These are phyloP conservation scores for Trichoderma asperelloides DNA, from an alignment of 495 filamentous ascomycete genomes.

Conservation along the genomic window DNA sequence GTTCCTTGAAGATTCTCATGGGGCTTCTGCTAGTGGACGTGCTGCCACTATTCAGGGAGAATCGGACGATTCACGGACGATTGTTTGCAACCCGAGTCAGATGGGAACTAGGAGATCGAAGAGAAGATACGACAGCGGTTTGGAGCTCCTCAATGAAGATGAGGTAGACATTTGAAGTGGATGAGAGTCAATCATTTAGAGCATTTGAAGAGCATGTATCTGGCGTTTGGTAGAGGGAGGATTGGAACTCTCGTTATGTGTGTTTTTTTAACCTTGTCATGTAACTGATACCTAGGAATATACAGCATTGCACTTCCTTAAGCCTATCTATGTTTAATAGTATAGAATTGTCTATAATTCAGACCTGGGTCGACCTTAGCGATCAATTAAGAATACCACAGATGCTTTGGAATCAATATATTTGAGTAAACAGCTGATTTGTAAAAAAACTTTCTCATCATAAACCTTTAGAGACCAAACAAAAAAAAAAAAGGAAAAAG, in stretches of 20 bases:
- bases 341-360: no score
- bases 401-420: not conserved
- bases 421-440: not conserved
- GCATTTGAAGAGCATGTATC: not conserved
- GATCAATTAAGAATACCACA: no score
- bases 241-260: no score
- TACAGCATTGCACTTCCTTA: no score
- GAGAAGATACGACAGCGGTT: constrained; percentile 49
- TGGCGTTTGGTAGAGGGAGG: not conserved
- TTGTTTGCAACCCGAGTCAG: constrained; percentile 14
- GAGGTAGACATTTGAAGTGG: constrained; percentile 22
- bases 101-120: constrained; percentile 25
- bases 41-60: not conserved
- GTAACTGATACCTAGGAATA: no score
- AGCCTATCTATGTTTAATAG: no score
- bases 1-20: constrained; percentile 17
- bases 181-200: not conserved
- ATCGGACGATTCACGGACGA: not conserved
- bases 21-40: not conserved
- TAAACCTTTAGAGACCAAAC: not conserved
- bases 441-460: not conserved
- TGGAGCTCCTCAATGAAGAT: constrained; percentile 56
- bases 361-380: no score
- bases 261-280: no score
- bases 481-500: not conserved